Evolutionary conservation across 1,284 basidiomycete species (phyloP), one percentile per base, ranked within the genome.

Genomic region (Chondrostereum purpureum): DNA sequence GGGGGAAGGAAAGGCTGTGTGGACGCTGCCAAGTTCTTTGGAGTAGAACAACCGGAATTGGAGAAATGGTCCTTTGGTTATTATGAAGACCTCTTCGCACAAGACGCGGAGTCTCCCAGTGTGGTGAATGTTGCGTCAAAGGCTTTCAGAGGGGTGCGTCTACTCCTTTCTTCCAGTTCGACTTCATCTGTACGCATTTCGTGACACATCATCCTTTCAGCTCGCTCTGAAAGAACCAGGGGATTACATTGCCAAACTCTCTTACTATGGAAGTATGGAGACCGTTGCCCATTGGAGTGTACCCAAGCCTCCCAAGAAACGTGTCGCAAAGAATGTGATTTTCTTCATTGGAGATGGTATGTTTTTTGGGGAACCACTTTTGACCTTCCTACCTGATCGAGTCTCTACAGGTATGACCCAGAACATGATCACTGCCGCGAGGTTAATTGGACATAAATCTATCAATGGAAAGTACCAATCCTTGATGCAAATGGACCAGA

Each of bases 371-470:
- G 27, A 37, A 31, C 35, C 12, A 19, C 8, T 33, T 34, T n/a
- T 24, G 45, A 5, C 17, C 12, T 6, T 24, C 22, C n/a, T n/a
- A n/a, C 10, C 18, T 34, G 19, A 19, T 18, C 11, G 23, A 19
- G 19, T 21, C 22, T 23, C 35, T 20, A 20, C 43, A 69, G 68
- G 68, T 14, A 70, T 70, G 68, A 70, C 68, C 17, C 66, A 69
- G 51, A 44, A 65, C 20, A 70, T 70, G 68, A 68, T 70, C 45
- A 68, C 66, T n/a, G 68, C 68, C 18, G 66, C 68, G 34, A 66
- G 68, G 20, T 54, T 70, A 22, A 66, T 70, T 24, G 63, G 58
- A 3, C 27, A 31, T n/a, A 31, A 31, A 31, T 31, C 27, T 31
- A n/a, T 31, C 27, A 31, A 31, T n/a, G 27, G 27, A 8, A 31